Base-by-base conservation (phyloP, 2,329 filamentous ascomycete genomes). In the Anthostomella pinea region DNA sequence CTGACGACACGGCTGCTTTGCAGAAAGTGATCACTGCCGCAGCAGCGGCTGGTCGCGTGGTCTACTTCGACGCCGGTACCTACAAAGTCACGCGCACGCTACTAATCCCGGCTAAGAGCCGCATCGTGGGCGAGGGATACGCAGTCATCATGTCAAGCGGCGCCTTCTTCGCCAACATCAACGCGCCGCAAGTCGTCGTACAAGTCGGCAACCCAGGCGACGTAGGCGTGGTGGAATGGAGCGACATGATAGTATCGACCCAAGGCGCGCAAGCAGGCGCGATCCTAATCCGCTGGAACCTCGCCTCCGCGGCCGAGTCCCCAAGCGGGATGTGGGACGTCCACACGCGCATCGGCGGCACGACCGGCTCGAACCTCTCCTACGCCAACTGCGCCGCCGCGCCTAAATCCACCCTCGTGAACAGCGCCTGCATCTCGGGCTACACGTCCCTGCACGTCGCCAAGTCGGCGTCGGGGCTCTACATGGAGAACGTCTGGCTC, bases 1-100 rank as follows among this genome's bases (percentile, higher is more conserved):
- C 84, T 1, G 87, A 93, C 46, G 87, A 93, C 55, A 90, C 87
- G 1, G 68, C 68, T 6, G 79, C 77, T n/a, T 74, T 93, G 39
- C 83, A 88, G 53, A 66, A 66, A 10, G 75, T 86, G 9, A 71
- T 91, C 42, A 70, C 76, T 39, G 53, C 60, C 4, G 74, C 72
- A 22, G 75, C 75, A 7, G 67, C 69, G 2, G 56, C 67, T 0
- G 73, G 72, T 33, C 69, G 72, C 37, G 60, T 85, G 21, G 72
- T 77, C n/a, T 83, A 72, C 52, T 68, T 85, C 39, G 78, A 83
- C 45, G 72, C 72, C 17, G 81, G 81, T 6, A 68, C 75, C 18
- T 85, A 85, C 51, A 63, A 73, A 14, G 72, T 85, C 15, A 73
- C 70, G 1, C 65, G 70, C 35, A 85, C 81, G 1, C 40, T 76